phyloP scores from a whole-genome alignment of 2,329 filamentous ascomycete species.

The Sporothrix brunneoviolacea region DNA sequence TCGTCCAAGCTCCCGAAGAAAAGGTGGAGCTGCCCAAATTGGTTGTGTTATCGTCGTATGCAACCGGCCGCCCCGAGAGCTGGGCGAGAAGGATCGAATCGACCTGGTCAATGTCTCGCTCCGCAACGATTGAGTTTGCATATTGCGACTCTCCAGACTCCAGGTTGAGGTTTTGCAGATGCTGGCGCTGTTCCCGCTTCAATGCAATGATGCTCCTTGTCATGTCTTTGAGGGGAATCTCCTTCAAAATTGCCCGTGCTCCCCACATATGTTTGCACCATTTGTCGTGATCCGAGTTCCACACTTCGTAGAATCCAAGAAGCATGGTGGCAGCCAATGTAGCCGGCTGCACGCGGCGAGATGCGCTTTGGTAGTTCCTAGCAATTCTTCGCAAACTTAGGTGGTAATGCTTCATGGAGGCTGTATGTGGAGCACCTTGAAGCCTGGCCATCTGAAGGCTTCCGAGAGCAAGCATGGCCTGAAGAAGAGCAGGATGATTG shows the following conservation, averaged over 20 bases:
- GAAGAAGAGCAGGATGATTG: constrained; percentile 76
- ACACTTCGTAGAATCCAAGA: constrained; percentile 88
- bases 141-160: not conserved
- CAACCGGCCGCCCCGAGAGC: constrained; percentile 35
- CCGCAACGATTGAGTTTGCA: constrained; percentile 6
- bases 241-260: constrained; percentile 71
- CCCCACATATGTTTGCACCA: constrained; percentile 92
- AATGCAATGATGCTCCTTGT: constrained; percentile 63
- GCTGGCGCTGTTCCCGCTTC: constrained; percentile 40
- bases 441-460: constrained; percentile 84
- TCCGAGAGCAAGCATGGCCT: constrained; percentile 81
- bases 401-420: constrained; percentile 88
- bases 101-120: constrained; percentile 32
- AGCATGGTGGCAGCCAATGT: constrained; percentile 85
- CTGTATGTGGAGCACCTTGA: constrained; percentile 64
- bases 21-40: not conserved
- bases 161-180: constrained; percentile 24
- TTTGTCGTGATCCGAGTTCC: constrained; percentile 88
- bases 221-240: constrained; percentile 72
- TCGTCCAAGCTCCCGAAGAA: constrained; percentile 4
- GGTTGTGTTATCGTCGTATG: constrained; percentile 28
- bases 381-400: constrained; percentile 73
- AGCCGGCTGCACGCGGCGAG: constrained; percentile 64
- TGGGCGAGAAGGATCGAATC: constrained; percentile 36
- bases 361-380: constrained; percentile 63